Conservation (phyloP, 2,329 filamentous ascomycete species). For the Eutypa lata region DNA sequence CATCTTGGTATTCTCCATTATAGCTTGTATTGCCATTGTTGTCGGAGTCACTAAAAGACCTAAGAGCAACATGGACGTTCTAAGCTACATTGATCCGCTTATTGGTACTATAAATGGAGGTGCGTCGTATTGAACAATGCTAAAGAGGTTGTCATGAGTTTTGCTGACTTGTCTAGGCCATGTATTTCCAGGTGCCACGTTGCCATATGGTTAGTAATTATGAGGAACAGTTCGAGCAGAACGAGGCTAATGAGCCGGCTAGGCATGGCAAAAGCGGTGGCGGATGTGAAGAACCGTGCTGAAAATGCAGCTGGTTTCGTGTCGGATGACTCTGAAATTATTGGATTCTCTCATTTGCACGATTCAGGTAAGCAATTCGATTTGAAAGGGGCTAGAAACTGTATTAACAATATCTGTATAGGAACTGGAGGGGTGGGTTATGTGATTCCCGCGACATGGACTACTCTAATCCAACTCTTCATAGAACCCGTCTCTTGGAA, state of each 20-base stretch:
- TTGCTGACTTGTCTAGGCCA: slow-evolving; percentile 24
- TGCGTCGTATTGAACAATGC: slow-evolving; percentile 6
- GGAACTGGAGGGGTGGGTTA: slow-evolving; percentile 30
- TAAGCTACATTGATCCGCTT: slow-evolving; percentile 27
- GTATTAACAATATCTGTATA: slow-evolving; percentile 8
- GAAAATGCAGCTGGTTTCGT: slow-evolving; percentile 31
- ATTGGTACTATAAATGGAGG: slow-evolving; percentile 30
- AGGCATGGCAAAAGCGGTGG: slow-evolving; percentile 33
- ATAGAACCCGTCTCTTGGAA: slow-evolving; percentile 45
- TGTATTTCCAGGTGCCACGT: slow-evolving; percentile 31
- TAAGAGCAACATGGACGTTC: slow-evolving; percentile 9
- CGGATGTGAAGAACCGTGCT: slow-evolving; percentile 22
- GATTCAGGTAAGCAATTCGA: slow-evolving; percentile 24
- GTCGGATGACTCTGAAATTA: slow-evolving; percentile 27
- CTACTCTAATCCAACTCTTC: slow-evolving; percentile 13
- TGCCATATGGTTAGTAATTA: slow-evolving; percentile 27
- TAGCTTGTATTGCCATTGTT: background rate
- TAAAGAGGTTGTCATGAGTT: background rate
- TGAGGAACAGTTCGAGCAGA: background rate
- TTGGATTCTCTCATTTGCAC: slow-evolving; percentile 32
- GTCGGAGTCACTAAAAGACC: too few relatives aligned
- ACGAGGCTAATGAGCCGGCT: slow-evolving; percentile 6
- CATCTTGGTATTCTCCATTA: background rate
- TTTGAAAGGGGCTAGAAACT: background rate
- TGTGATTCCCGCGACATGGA: background rate